Conservation (phyloP, 148 eudicot genomes). For the Rhododendron henanense region DNA sequence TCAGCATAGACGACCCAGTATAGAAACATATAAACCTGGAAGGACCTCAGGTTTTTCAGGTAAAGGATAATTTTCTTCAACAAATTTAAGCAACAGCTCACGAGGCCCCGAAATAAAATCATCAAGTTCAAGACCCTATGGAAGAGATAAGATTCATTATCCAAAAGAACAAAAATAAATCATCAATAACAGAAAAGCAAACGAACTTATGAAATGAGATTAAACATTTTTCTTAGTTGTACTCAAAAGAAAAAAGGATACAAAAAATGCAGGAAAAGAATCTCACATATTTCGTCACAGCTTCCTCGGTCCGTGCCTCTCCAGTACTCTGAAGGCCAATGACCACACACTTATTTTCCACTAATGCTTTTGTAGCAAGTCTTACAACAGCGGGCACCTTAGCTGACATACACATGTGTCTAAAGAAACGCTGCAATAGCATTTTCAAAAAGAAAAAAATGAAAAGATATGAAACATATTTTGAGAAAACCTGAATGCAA, state of each 20-base stretch:
- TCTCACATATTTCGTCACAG: slow-evolving; percentile 89
- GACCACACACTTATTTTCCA: slow-evolving; percentile 75
- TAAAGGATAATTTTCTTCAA: slow-evolving; percentile 91
- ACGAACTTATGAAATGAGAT: neutral
- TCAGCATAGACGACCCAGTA: slow-evolving; percentile 1
- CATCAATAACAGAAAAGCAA: slow-evolving; percentile 9
- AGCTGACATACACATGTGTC: slow-evolving; percentile 97
- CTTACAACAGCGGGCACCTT: slow-evolving; percentile 85
- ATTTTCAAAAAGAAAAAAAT: neutral
- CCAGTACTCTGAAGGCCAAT: slow-evolving; percentile 98
- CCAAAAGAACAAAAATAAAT: slow-evolving; percentile 5
- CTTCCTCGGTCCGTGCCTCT: slow-evolving; percentile 98
- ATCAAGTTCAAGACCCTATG: slow-evolving; percentile 89
- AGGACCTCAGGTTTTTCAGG: slow-evolving; percentile 87
- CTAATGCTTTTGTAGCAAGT: slow-evolving; percentile 72
- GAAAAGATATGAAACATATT: slow-evolving; percentile 14
- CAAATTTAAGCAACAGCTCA: slow-evolving; percentile 92
- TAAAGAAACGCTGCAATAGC: slow-evolving; percentile 81
- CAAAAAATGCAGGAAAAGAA: neutral
- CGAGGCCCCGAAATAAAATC: slow-evolving; percentile 98
- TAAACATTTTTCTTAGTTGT: neutral
- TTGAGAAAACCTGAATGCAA: neutral
- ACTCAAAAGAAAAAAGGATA: slow-evolving; percentile 1
- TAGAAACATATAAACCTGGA: slow-evolving; percentile 45
- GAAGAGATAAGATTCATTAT: slow-evolving; percentile 1